Base-by-base conservation (phyloP, 2,329 filamentous ascomycete species). In the Onygenales sp. region DNA sequence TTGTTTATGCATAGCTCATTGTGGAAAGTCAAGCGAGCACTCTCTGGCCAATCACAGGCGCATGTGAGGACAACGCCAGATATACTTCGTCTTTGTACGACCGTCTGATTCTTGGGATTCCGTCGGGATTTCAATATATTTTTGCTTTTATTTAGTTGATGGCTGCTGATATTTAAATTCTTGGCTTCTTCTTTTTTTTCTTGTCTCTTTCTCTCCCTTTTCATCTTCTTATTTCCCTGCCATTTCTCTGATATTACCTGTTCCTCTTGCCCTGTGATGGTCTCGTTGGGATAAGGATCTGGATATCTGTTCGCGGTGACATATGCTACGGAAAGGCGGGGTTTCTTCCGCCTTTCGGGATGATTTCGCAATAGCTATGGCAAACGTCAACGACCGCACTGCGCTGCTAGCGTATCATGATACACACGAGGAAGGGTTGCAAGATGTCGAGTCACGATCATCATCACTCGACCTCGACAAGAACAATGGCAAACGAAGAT, bases 401-500 rank as follows among this genome's bases (percentile, higher is more conserved):
- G 36, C 48, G 36, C 39, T 50, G 38, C 21, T 50, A 4, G 47
- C 47, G 10, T n/a, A 7, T 14, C 47, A 31, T 39, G 47, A 38
- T 14, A 17, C 14, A 32, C 35, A 50, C 13, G 47, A 38, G 6
- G 9, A 17, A 42, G 7, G 13, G 11, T 36, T 33, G 35, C 39
- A 50, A 42, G 11, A 36, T 32, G 8, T 50, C 50, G 55, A 55
- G 47, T 39, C 38, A 53, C 36, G 54, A 55, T 53, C 56, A 58
- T 51, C 53, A 50, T 52, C 55, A 61, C 59, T 59, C 61, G 60
- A 61, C 59, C 49, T 49, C 42, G 21, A 27, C 21, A 27, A 59
- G 54, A 38, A 43, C 6, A 41, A 33, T 43, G 17, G 8, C 7
- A 17, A 38, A 21, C 36, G 31, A 14, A 35, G 21, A 31, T 48